Evolutionary conservation across 257 asterid species (phyloP).

Genomic region (Striga asiatica): DNA sequence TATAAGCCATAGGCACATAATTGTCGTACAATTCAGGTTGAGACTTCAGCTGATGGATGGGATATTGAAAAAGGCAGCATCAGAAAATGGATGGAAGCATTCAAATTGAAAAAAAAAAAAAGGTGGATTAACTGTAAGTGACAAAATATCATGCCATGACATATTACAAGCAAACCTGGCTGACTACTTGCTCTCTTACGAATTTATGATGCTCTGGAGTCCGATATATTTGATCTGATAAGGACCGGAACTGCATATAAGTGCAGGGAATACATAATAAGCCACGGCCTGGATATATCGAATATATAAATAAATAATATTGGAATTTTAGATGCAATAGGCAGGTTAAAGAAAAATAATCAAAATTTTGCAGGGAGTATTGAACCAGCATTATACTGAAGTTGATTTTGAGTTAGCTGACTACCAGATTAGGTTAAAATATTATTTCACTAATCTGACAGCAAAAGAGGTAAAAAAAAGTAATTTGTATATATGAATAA

Average conservation of each 20-base stretch:
- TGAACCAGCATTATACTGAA: no score
- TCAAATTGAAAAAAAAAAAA: not conserved
- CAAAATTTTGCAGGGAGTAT: no score
- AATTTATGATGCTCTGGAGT: constrained; percentile 68
- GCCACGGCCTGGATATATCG: not conserved
- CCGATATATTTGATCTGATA: constrained; percentile 89
- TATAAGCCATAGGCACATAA: constrained; percentile 73
- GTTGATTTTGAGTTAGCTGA: no score
- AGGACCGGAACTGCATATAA: constrained; percentile 58
- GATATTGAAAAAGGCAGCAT: constrained; percentile 12
- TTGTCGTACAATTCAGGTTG: constrained; percentile 49
- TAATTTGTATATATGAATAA: no score
- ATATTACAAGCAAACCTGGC: constrained; percentile 40
- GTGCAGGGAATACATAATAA: not conserved
- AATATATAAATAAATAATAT: no score
- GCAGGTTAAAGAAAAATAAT: no score
- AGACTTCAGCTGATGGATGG: constrained; percentile 49
- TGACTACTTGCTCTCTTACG: constrained; percentile 60
- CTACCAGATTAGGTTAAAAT: no score
- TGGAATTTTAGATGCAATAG: no score
- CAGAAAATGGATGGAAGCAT: not conserved
- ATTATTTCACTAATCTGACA: no score
- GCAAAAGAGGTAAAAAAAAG: no score
- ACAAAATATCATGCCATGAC: not conserved
- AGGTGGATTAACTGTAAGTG: not conserved